Evolutionary conservation across 2,329 filamentous ascomycete genomes (phyloP), one percentile per base, ranked within the genome.

Genomic region (Didymella segeticola): DNA sequence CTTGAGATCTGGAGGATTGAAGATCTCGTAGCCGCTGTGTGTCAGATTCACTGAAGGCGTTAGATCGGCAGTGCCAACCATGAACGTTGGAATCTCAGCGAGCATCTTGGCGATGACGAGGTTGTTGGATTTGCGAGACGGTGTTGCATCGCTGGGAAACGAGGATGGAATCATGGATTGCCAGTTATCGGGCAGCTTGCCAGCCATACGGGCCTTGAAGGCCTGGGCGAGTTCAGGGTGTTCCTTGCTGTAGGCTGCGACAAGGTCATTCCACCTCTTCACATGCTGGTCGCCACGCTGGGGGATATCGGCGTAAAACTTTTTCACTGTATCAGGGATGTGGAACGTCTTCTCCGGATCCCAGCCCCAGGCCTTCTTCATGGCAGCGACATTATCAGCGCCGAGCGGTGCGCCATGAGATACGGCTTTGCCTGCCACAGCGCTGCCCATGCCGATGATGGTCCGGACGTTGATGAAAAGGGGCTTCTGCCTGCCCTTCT

Each of bases 31-130:
- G 38, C 73, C 75, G 5, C 72, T 68, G 77, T 80, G 85, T 15
- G 77, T 78, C 78, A 86, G 81, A 60, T 70, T 71, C 12, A 66
- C 57, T 0, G 60, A 59, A 80, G 87, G 79, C 82, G 68, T 88
- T 72, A 63, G 74, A 73, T 86, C 88, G 30, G 57, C 47, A 7
- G 55, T 64, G 82, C 90, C 78, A 84, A 96, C 91, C 78, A 95
- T 88, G 89, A 98, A 98, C 68, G 82, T 81, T 84, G 96, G 97
- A 68, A 97, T 78, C 78, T 96, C 91, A 71, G 96, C 89, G 58
- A 82, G 79, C 1, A 85, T 65, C 0, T 80, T 79, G 53, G 83
- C 82, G 53, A 78, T 77, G 1, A 79, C 75, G 2, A 82, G 63
- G 0, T 80, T 81, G 8, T 78, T 76, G 0, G 80, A 82, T 60